Base-by-base conservation (phyloP, 306 rosid species). In the Geum urbanum region DNA sequence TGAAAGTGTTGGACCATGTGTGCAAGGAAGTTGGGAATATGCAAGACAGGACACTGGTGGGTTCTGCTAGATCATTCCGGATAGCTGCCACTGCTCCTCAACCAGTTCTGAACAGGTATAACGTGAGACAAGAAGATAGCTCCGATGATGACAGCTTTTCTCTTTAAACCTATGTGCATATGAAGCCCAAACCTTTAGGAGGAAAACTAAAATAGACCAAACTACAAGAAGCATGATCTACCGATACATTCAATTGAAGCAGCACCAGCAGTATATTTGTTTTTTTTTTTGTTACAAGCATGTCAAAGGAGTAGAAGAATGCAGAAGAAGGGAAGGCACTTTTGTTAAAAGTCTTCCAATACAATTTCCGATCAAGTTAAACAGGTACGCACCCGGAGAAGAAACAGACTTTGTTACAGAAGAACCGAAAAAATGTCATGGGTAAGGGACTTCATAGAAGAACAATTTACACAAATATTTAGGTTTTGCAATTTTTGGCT, bases 121-220 rank as follows among this genome's bases (percentile, higher is more conserved):
- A 77, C 60, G 74, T 72, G 74, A 87, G 77, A 74, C 96, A 84
- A 27, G 95, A 87, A 59, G 70, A 62, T 78, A 91, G 95, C 77
- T 94, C 99, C 3, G 99, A 87, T 68, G 99, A 94, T 60, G 99
- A 91, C 70, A 91, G 97, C 83, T 88, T 79, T 61, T 91, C 99
- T 47, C 88, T 96, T 1, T 92, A 81, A 82, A 74, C 13, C 11
- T 64, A 72, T 74, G 57, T 59, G 87, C 74, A 79, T 56, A 77
- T 69, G 46, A 81, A 72, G 74, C 76, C 72, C 77, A 71, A 58
- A 74, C 80, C 72, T 79, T 63, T 84, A 76, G 75, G 73, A 74
- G 78, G 84, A 63, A 55, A 73, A 56, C 41, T 75, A 66, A 73
- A 76, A 53, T 66, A 76, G 80, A 74, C 43, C 69, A 75, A 63